Base-by-base conservation (phyloP, 2,329 filamentous ascomycete genomes). In the Immersiporthe knoxdaviesiana region DNA sequence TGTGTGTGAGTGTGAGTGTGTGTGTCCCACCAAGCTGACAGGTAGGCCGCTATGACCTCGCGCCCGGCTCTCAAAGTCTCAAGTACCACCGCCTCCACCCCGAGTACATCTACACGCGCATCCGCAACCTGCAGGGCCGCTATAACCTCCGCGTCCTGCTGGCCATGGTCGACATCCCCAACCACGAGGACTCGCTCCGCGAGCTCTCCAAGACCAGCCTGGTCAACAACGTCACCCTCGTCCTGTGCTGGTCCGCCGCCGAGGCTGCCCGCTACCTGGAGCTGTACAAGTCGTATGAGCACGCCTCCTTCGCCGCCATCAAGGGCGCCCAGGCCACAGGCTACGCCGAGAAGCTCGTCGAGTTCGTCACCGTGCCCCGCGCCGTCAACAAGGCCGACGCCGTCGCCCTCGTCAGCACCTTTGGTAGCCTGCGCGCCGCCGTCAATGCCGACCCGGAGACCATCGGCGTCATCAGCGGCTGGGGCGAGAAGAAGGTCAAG, bases 81-180 rank as follows among this genome's bases (percentile, higher is more conserved):
- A 99, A 98, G 80, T 99, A 99, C 80, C 96, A 99, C 80, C 93
- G 95, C 37, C 86, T 99, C 65, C 96, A 99, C 77, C 96, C 96
- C 0, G 96, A 99, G 80, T 99, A 99, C 83, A 93, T 99, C 75
- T 98, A 98, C 82, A 94, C 91, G 32, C 91, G 96, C 68, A 97
- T 99, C 74, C 91, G 92, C 65, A 89, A 90, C 63, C 84, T 99
- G 5, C 92, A 92, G 65, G 92, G 92, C 64, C 93, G 92, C 80
- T 98, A 97, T 82, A 91, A 90, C 73, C 86, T 99, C 27, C 92
- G 96, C 62, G 86, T 99, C 65, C 82, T 99, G 37, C 86, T 99
- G 63, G 90, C 91, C 27, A 94, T 98, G 88, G 94, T 98, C 35
- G 96, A 99, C 79, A 97, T 99, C 65, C 89, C 91, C 32, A 97